Evolutionary conservation across 2,329 filamentous ascomycete species (phyloP).

Genomic region (Bipolaris sorokiniana): DNA sequence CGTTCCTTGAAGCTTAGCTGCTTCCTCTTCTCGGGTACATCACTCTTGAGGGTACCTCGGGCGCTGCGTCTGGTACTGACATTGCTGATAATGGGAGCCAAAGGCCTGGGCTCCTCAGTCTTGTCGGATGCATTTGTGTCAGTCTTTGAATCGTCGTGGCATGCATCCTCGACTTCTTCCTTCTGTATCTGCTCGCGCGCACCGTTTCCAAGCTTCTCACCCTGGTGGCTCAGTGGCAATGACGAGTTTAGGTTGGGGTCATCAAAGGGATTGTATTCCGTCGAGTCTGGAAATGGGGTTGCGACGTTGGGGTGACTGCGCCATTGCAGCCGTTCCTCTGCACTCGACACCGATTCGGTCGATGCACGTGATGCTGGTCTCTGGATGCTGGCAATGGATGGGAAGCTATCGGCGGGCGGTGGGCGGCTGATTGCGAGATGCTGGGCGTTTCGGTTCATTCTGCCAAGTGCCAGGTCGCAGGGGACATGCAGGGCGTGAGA

Average conservation of each 20-base stretch:
- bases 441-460: slow-evolving; percentile 13
- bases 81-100: slow-evolving; percentile 3
- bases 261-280: slow-evolving; percentile 30
- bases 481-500: slow-evolving; percentile 11
- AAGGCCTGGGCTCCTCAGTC: slow-evolving; percentile 1
- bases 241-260: slow-evolving; percentile 9
- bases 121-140: slow-evolving; percentile 5
- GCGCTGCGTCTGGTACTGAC: slow-evolving; percentile 6
- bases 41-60: background rate
- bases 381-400: slow-evolving; percentile 5
- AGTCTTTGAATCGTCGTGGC: background rate
- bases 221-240: slow-evolving; percentile 3
- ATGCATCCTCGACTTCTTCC: slow-evolving; percentile 7
- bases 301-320: slow-evolving; percentile 29
- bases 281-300: slow-evolving; percentile 23
- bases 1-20: slow-evolving; percentile 56
- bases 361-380: slow-evolving; percentile 4
- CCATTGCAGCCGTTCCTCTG: slow-evolving; percentile 32
- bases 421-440: slow-evolving; percentile 12
- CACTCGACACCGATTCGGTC: slow-evolving; percentile 25
- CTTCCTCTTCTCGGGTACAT: slow-evolving; percentile 9
- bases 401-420: slow-evolving; percentile 12
- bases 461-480: slow-evolving; percentile 14
- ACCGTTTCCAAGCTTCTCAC: background rate
- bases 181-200: slow-evolving; percentile 3